Evolutionary conservation across 148 eudicot species (phyloP).

Genomic region (Rhododendron vialii): DNA sequence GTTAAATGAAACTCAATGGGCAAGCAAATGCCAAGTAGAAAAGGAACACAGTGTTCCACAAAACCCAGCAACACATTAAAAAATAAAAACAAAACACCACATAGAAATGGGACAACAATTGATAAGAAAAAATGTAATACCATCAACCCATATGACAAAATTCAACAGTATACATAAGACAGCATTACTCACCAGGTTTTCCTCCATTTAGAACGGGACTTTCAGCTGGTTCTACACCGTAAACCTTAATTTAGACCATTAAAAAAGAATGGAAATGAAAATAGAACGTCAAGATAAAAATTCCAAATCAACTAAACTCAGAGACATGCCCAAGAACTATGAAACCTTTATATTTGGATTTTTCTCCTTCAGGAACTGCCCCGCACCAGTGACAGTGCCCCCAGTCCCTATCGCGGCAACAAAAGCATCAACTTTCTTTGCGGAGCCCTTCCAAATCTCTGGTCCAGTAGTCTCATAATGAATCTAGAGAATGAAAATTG

Average conservation of each 20-base stretch:
- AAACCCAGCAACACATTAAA: neutral
- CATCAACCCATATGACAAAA: neutral
- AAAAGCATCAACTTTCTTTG: conserved; percentile 64
- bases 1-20: neutral
- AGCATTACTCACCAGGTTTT: conserved; percentile 48
- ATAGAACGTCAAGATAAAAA: neutral
- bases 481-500: conserved; percentile 31
- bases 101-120: neutral
- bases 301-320: neutral
- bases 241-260: conserved; percentile 32
- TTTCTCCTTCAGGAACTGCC: conserved; percentile 73
- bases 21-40: neutral
- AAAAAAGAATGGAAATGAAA: neutral
- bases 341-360: conserved; percentile 69
- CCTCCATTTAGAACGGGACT: conserved; percentile 84
- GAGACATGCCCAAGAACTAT: neutral
- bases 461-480: conserved; percentile 93
- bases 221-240: conserved; percentile 81
- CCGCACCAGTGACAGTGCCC: conserved; percentile 76
- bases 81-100: neutral
- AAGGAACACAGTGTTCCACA: neutral
- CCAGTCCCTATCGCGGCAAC: conserved; percentile 80
- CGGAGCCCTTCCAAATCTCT: conserved; percentile 73
- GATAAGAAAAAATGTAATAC: neutral
- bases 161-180: neutral